Evolutionary conservation across 106 monocot species (phyloP), one percentile per base, ranked within the genome.

Genomic region (Dendrobium officinale): DNA sequence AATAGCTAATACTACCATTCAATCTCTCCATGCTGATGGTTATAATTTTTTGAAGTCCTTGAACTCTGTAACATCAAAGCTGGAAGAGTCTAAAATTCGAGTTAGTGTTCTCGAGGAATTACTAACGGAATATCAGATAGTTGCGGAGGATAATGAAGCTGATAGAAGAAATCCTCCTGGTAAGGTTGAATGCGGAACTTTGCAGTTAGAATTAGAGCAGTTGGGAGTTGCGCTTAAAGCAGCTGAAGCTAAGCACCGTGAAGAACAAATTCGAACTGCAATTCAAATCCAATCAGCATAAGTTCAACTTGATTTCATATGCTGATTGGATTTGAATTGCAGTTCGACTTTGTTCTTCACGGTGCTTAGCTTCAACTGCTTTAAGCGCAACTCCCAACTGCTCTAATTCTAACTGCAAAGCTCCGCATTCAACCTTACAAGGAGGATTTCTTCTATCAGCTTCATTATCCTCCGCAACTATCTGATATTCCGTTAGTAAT

Each of bases 51-150:
- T 86, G 76, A 87, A 91, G 45, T 84, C 51, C n/a, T n/a, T n/a
- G n/a, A n/a, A n/a, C n/a, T n/a, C n/a, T 22, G 79, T 81, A 26
- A 78, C 78, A n/a, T 79, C 76, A 13, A 91, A 94, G 84, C 77
- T 98, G 15, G 90, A 92, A 73, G 89, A 94, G 29, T 94, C 94
- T 9, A 84, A 77, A 81, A 72, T 80, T 47, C 78, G 66, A 73
- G 81, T 91, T 2, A 70, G 61, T 2, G 79, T 75, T 24, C 84
- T 92, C 2, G 87, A 89, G 76, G 83, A 91, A 78, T 81, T 73
- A 19, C 41, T 88, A 20, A 77, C 64, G 37, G 85, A 89, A 73
- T 76, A 73, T 84, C 86, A 55, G 82, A 51, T 15, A 13, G 92
- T 11, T 84, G 90, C 67, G 67, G 45, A 83, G 40, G 89, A 92